A percentile compares a stretch with the other conserved stretches of the same genome.
phyloP scores from a whole-genome alignment of 306 rosid genomes.

The Quercus glauca region DNA sequence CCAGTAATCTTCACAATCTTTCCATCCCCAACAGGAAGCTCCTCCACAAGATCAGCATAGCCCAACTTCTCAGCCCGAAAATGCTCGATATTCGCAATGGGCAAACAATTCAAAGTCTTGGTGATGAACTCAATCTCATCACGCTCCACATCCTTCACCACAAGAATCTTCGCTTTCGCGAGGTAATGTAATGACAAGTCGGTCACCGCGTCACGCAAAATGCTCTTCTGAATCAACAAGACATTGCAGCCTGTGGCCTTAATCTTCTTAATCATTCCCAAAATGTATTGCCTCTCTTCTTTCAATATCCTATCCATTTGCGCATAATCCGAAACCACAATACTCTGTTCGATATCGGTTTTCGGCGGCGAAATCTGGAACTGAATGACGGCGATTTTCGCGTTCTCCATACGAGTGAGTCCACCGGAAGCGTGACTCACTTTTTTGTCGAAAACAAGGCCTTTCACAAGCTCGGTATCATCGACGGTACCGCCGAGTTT shows the following conservation, averaged over 20 bases:
- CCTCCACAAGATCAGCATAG: constrained; percentile 88
- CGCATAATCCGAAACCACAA: constrained; percentile 82
- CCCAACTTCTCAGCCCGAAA: constrained; percentile 90
- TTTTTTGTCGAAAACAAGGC: constrained; percentile 87
- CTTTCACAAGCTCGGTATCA: constrained; percentile 76
- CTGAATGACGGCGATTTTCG: constrained; percentile 92
- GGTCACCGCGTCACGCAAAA: constrained; percentile 90
- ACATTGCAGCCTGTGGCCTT: constrained; percentile 85
- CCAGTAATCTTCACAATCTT: constrained; percentile 91
- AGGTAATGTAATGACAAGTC: constrained; percentile 91
- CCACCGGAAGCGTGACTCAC: constrained; percentile 97
- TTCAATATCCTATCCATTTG: constrained; percentile 98
- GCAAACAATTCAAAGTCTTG: constrained; percentile 88
- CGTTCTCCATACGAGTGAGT: constrained; percentile 87
- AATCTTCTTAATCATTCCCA: constrained; percentile 97
- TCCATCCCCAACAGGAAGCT: constrained; percentile 84
- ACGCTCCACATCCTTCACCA: constrained; percentile 91
- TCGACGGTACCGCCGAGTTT: constrained; percentile 93
- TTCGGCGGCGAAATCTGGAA: constrained; percentile 97
- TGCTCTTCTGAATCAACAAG: constrained; percentile 92
- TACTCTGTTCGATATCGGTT: constrained; percentile 94
- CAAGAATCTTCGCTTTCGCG: constrained; percentile 93
- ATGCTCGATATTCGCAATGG: constrained; percentile 91
- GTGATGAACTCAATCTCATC: constrained; percentile 97
- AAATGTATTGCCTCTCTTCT: constrained; percentile 87